These are phyloP conservation scores for Hypoxylon sp. DNA, from an alignment of 2,329 filamentous ascomycete species.

Conservation along the genomic window DNA sequence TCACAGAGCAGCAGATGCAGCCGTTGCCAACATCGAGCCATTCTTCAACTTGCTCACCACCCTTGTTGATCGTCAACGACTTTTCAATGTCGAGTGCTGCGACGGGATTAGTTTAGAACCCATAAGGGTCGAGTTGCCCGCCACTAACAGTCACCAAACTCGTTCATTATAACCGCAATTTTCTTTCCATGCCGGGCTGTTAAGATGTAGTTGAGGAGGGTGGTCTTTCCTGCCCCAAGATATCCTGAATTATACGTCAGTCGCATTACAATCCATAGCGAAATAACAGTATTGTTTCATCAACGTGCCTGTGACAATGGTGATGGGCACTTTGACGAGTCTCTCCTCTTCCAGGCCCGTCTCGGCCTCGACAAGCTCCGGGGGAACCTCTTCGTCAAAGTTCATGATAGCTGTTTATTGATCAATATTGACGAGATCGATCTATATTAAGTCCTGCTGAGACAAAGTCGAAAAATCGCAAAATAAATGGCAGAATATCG, in stretches of 20 bases:
- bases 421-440: background rate
- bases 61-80: slow-evolving; percentile 89
- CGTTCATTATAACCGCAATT: slow-evolving; percentile 97
- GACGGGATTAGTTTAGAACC: slow-evolving; percentile 23
- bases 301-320: slow-evolving; percentile 79
- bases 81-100: slow-evolving; percentile 94
- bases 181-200: slow-evolving; percentile 97
- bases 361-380: slow-evolving; percentile 64
- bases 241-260: slow-evolving; percentile 73
- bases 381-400: slow-evolving; percentile 74
- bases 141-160: slow-evolving; percentile 82
- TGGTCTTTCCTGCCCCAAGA: slow-evolving; percentile 95
- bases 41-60: slow-evolving; percentile 85
- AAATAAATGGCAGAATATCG: slow-evolving; percentile 7
- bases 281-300: background rate
- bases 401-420: slow-evolving; percentile 62
- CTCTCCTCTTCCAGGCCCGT: slow-evolving; percentile 61
- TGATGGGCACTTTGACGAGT: slow-evolving; percentile 80
- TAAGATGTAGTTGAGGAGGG: slow-evolving; percentile 93
- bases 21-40: slow-evolving; percentile 98
- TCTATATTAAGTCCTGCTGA: background rate
- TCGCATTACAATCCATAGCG: background rate
- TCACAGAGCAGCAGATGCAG: slow-evolving; percentile 97
- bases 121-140: slow-evolving; percentile 21
- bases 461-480: background rate